phyloP scores from a whole-genome alignment of 73 alveolate genomes.

The Tetrahymena thermophila region DNA sequence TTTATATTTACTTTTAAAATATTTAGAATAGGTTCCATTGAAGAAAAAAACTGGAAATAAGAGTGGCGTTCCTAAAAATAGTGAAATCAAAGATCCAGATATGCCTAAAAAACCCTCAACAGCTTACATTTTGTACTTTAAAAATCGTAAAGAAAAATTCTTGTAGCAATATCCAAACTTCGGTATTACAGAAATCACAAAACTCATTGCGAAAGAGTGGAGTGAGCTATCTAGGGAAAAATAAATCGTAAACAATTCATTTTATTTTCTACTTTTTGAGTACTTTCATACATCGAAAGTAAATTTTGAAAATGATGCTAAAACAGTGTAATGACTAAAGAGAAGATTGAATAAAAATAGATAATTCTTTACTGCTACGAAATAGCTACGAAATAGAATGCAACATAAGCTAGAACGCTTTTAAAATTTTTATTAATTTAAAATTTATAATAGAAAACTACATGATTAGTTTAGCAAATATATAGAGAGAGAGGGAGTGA shows the following conservation, averaged over 20 bases:
- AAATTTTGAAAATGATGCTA: background rate
- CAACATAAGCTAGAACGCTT: background rate
- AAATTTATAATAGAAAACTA: no score
- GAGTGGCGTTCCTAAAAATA: conserved; percentile 8
- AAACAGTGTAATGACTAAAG: background rate
- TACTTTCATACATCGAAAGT: background rate
- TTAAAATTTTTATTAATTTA: no score
- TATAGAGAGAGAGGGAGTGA: background rate
- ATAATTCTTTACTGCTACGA: no score
- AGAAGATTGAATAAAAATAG: background rate
- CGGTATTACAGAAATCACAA: conserved; percentile 25
- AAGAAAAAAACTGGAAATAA: background rate
- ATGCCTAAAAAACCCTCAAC: conserved; percentile 42
- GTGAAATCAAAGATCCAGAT: conserved; percentile 27
- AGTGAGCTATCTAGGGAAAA: conserved; percentile 32
- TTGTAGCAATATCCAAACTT: conserved; percentile 22
- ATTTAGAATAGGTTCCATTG: background rate
- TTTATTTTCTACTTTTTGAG: background rate
- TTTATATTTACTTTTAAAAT: background rate
- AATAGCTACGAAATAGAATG: background rate
- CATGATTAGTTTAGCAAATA: background rate
- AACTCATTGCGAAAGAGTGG: conserved; percentile 44
- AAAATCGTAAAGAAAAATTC: conserved; percentile 39
- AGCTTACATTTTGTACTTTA: conserved; percentile 32
- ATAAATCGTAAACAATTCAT: conserved; percentile 4